phyloP scores from a whole-genome alignment of 1,139 yeast species.

The Geotrichum citri-aurantii region DNA sequence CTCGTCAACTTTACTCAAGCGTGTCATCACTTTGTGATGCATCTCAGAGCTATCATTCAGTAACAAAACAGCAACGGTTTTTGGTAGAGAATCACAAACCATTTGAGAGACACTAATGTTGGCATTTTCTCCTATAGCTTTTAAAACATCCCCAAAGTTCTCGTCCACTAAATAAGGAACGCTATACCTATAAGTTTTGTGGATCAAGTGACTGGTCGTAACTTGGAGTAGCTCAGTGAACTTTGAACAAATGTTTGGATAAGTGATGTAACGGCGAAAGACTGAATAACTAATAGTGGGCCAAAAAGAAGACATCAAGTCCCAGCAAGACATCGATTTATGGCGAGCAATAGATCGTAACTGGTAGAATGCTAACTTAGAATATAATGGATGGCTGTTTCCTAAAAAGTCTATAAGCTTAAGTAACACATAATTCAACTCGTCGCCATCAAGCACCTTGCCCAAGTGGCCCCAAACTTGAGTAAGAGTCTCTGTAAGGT shows the following conservation, averaged over 20 bases:
- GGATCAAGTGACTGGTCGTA: conserved; percentile 54
- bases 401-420: conserved; percentile 57
- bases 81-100: conserved; percentile 36
- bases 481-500: conserved; percentile 59
- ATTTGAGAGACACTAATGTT: conserved; percentile 27
- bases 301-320: conserved; percentile 70
- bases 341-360: conserved; percentile 44
- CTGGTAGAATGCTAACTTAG: conserved; percentile 58
- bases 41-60: conserved; percentile 42
- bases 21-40: conserved; percentile 45
- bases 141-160: conserved; percentile 56
- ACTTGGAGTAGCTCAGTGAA: conserved; percentile 64
- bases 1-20: conserved; percentile 52
- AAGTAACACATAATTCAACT: conserved; percentile 54
- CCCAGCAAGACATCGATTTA: conserved; percentile 40
- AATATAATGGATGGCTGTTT: conserved; percentile 54
- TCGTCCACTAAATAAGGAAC: conserved; percentile 70
- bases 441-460: conserved; percentile 53
- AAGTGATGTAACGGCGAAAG: conserved; percentile 47
- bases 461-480: conserved; percentile 59
- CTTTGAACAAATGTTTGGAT: conserved; percentile 51
- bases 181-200: conserved; percentile 65
- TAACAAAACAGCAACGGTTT: conserved; percentile 44
- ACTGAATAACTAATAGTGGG: conserved; percentile 66
- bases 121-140: conserved; percentile 46